Evolutionary conservation across 73 alveolate genomes (phyloP), one percentile per base, ranked within the genome.

Genomic region (Durusdinium trenchii): DNA sequence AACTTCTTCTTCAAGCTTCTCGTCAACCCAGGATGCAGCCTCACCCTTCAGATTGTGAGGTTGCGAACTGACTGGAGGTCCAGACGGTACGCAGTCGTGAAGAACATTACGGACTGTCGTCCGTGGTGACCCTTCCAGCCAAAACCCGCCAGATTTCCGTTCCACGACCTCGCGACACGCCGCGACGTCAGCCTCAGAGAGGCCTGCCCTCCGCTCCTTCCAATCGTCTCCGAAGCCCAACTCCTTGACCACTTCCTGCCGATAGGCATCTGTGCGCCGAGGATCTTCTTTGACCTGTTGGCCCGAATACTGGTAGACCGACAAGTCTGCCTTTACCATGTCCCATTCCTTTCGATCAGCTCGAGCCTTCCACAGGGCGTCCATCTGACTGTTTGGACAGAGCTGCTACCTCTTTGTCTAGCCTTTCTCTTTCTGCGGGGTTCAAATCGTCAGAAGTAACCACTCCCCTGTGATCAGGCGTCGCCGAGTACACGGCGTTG

Each of bases 41-140:
- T 78, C 87, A 38, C 87, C 87, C 61, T 45, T 40, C 62, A 78
- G 36, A 10, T 36, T 6, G 36, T 78, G 87, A 14, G 87, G 87
- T 40, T 78, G 87, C 6, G 28, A 6, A 40, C 60, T 3, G 9
- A 78, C 87, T 10, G 87, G 87, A 3, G 87, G 87, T 3, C 87
- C 87, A 6, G 87, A 42, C 23, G 87, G 87, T 18, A 78, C 61
- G 36, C 87, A 78, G 40, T 78, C 87, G 61, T 78, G 87, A 14
- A 61, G 62, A 12, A 78, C 54, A 3, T 42, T 6, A 3, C 87
- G 87, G 61, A 78, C 87, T 2, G 87, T 78, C 14, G 87, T 45
- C 6, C 87, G 48, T 35, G 87, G 62, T 1, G 87, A 16, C 9
- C 93, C 93, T 47, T 82, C 93, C 4, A 82, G 12, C 93, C 93